Evolutionary conservation across 768 basidiomycete genomes (phyloP).

Genomic region (Rhodotorula toruloides): DNA sequence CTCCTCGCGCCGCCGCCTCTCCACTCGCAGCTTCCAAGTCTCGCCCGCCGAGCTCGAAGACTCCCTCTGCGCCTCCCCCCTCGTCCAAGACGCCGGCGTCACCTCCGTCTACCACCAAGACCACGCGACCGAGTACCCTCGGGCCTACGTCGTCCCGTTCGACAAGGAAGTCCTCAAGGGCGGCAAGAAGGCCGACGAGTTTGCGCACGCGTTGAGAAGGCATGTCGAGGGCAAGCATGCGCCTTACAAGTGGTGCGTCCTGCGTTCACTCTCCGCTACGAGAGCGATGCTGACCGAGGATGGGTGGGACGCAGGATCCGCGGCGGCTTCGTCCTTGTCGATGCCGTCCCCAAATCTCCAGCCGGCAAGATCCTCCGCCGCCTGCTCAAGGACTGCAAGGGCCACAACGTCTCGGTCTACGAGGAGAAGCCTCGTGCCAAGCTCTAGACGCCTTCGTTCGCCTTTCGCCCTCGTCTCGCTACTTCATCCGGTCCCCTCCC

Average conservation of each 20-base stretch:
- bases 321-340: conserved; percentile 40
- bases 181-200: conserved; percentile 18
- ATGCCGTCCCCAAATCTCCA: conserved; percentile 39
- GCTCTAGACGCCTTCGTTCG: conserved; percentile 3
- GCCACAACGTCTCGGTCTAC: conserved; percentile 30
- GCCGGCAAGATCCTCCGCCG: conserved; percentile 42
- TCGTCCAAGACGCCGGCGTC: conserved; percentile 42
- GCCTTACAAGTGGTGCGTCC: conserved; percentile 42
- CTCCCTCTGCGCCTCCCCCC: conserved; percentile 36
- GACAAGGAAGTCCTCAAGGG: conserved; percentile 35
- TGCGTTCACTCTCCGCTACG: not conserved
- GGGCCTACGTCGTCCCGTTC: conserved; percentile 42
- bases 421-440: conserved; percentile 36
- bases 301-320: conserved; percentile 27
- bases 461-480: not conserved
- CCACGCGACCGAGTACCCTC: conserved; percentile 42
- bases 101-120: conserved; percentile 40
- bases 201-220: conserved; percentile 34
- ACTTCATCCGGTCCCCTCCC: no score
- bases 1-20: not conserved
- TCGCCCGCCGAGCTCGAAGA: conserved; percentile 43
- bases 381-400: conserved; percentile 39
- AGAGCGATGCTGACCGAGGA: not conserved
- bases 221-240: conserved; percentile 39
- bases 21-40: conserved; percentile 41